phyloP scores from a whole-genome alignment of 768 basidiomycete species.

The Panaeolus papilionaceus region DNA sequence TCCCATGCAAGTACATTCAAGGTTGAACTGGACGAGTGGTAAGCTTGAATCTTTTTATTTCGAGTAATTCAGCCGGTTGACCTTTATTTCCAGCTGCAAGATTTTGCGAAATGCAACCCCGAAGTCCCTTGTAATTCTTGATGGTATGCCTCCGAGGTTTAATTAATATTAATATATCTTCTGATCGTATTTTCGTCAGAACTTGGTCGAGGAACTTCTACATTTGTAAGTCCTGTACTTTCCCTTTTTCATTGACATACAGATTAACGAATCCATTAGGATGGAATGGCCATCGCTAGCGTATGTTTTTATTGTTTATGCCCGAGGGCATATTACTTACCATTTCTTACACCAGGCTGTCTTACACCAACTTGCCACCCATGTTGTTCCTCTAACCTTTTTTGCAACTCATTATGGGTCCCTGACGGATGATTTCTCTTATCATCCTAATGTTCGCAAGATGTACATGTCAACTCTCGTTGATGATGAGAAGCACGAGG shows the following conservation, averaged over 20 bases:
- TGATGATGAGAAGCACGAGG: slow-evolving; percentile 91
- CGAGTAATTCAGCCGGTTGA: not conserved
- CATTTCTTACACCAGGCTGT: slow-evolving; percentile 64
- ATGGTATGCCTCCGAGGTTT: slow-evolving; percentile 63
- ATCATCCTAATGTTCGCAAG: slow-evolving; percentile 90
- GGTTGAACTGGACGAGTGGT: slow-evolving; percentile 98
- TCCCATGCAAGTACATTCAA: slow-evolving; percentile 96
- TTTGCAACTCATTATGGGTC: slow-evolving; percentile 99
- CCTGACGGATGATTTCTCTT: slow-evolving; percentile 91
- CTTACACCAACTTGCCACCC: slow-evolving; percentile 92
- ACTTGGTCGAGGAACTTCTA: slow-evolving; percentile 94
- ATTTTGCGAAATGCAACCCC: slow-evolving; percentile 95
- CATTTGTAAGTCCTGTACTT: slow-evolving; percentile 61
- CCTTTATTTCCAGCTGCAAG: slow-evolving; percentile 67
- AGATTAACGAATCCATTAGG: slow-evolving; percentile 47
- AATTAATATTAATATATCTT: slow-evolving; percentile 20
- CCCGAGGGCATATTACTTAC: slow-evolving; percentile 10
- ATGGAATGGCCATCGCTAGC: slow-evolving; percentile 99
- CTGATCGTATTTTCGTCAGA: slow-evolving; percentile 52
- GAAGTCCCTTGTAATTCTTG: slow-evolving; percentile 91
- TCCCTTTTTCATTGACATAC: not conserved
- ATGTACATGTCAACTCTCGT: slow-evolving; percentile 97
- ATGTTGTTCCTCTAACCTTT: slow-evolving; percentile 89
- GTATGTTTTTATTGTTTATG: slow-evolving; percentile 43
- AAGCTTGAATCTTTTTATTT: slow-evolving; percentile 20